Evolutionary conservation across 2,329 filamentous ascomycete genomes (phyloP).

Genomic region (Onygenales sp.): DNA sequence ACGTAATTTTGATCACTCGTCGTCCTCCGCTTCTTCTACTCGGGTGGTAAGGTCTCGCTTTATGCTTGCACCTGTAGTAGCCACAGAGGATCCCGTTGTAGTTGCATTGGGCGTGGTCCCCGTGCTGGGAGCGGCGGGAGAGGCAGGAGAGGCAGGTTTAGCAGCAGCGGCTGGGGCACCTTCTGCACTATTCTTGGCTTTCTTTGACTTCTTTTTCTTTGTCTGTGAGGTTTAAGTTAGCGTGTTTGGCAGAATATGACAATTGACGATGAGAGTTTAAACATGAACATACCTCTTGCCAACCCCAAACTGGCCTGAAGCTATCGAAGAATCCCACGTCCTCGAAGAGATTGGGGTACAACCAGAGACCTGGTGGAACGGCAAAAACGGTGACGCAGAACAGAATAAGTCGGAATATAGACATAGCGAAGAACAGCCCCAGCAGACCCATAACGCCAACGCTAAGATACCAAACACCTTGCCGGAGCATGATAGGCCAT

Average conservation of each 20-base stretch:
- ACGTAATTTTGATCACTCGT: constrained; percentile 6
- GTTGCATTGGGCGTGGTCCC: constrained; percentile 18
- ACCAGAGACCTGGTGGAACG: constrained; percentile 81
- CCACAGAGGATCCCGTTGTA: constrained; percentile 13
- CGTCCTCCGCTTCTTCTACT: constrained; percentile 37
- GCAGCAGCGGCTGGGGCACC: neutral
- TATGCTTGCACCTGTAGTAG: constrained; percentile 22
- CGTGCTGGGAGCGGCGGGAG: constrained; percentile 1
- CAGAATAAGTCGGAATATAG: constrained; percentile 88
- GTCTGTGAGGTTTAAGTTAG: constrained; percentile 8
- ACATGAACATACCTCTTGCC: constrained; percentile 70
- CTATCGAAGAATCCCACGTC: constrained; percentile 98
- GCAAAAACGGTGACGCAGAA: constrained; percentile 89
- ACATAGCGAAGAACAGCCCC: constrained; percentile 93
- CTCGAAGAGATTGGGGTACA: constrained; percentile 96
- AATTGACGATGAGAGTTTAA: neutral
- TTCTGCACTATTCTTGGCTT: constrained; percentile 17
- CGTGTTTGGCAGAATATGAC: neutral
- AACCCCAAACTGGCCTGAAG: constrained; percentile 93
- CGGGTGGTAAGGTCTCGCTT: constrained; percentile 34
- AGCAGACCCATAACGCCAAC: constrained; percentile 87
- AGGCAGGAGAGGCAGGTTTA: neutral
- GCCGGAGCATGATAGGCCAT: constrained; percentile 83
- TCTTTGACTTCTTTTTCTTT: constrained; percentile 33
- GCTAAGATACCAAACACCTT: constrained; percentile 94